Percentiles rank a stretch among this genome's conserved stretches.
These are phyloP conservation scores for Dittrichia graveolens DNA, from an alignment of 129 eudicot species.

Conservation along the genomic window DNA sequence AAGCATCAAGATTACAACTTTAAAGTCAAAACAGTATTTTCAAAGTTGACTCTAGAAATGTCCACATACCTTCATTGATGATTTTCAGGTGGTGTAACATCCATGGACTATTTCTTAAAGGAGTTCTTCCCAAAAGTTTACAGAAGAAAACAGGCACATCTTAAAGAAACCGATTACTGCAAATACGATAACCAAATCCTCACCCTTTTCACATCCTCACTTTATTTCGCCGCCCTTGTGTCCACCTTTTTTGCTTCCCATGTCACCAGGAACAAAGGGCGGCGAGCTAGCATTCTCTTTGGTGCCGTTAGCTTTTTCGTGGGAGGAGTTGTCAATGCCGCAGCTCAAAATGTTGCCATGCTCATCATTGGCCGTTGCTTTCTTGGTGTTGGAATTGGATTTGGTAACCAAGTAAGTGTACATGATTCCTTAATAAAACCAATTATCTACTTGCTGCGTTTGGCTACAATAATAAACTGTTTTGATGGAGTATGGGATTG, in stretches of 20 bases:
- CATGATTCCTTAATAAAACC: neutral
- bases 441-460: too few relatives aligned
- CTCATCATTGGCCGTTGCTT: conserved; percentile 73
- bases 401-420: conserved; percentile 72
- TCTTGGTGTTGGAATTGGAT: conserved; percentile 91
- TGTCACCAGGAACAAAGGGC: conserved; percentile 65
- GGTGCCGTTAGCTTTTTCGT: conserved; percentile 75
- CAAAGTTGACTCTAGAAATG: neutral
- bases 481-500: too few relatives aligned
- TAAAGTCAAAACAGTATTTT: neutral
- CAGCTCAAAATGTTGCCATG: conserved; percentile 71
- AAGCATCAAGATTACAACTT: neutral
- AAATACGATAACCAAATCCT: conserved; percentile 82
- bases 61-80: conserved; percentile 1
- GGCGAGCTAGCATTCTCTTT: conserved; percentile 73
- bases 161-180: conserved; percentile 85
- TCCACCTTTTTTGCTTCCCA: conserved; percentile 79
- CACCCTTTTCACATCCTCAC: conserved; percentile 84
- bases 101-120: conserved; percentile 81
- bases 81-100: conserved; percentile 88
- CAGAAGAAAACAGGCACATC: conserved; percentile 65
- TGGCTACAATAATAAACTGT: too few relatives aligned
- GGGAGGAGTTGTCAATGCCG: conserved; percentile 72
- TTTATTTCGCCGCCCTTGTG: conserved; percentile 73
- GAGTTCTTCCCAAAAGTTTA: conserved; percentile 81